A percentile compares a stretch with the other conserved stretches of the same genome.
These are phyloP conservation scores for Diospyros kaki DNA, from an alignment of 148 eudicot genomes.

Conservation along the genomic window DNA sequence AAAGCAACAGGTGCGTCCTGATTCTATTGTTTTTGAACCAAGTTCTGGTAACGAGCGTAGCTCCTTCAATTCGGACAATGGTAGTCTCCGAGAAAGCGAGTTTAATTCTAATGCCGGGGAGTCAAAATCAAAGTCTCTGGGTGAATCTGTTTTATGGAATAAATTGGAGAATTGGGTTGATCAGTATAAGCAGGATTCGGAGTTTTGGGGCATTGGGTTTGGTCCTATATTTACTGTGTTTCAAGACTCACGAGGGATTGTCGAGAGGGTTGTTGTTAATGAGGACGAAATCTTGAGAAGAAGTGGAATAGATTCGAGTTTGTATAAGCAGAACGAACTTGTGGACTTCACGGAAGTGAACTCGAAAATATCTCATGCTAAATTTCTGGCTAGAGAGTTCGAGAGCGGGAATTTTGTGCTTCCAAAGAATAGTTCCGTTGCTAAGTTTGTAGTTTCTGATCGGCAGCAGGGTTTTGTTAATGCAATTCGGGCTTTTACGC, in stretches of 20 bases:
- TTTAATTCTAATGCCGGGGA: slow-evolving; percentile 12
- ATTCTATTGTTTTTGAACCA: slow-evolving; percentile 10
- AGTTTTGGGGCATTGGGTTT: slow-evolving; percentile 84
- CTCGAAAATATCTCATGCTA: slow-evolving; percentile 51
- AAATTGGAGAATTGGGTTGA: slow-evolving; percentile 71
- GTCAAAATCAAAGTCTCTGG: slow-evolving; percentile 16
- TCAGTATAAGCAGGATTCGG: slow-evolving; percentile 62
- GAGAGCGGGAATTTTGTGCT: slow-evolving; percentile 52
- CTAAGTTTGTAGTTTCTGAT: slow-evolving; percentile 41
- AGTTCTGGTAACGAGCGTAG: slow-evolving; percentile 6
- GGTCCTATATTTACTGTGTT: slow-evolving; percentile 60
- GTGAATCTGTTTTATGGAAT: slow-evolving; percentile 44
- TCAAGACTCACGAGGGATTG: slow-evolving; percentile 48
- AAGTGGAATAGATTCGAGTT: slow-evolving; percentile 36
- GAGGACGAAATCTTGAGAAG: slow-evolving; percentile 72
- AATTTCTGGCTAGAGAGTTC: slow-evolving; percentile 54
- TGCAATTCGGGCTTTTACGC: slow-evolving; percentile 25
- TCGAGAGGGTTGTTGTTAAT: slow-evolving; percentile 60
- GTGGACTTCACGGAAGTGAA: slow-evolving; percentile 45
- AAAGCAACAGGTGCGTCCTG: slow-evolving; percentile 38
- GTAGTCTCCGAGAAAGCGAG: slow-evolving; percentile 12
- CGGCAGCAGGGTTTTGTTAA: slow-evolving; percentile 23
- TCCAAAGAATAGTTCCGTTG: slow-evolving; percentile 53
- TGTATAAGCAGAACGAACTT: slow-evolving; percentile 27
- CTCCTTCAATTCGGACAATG: slow-evolving; percentile 21